phyloP scores from a whole-genome alignment of 2,329 filamentous ascomycete genomes.

The Xylariaceae sp. region DNA sequence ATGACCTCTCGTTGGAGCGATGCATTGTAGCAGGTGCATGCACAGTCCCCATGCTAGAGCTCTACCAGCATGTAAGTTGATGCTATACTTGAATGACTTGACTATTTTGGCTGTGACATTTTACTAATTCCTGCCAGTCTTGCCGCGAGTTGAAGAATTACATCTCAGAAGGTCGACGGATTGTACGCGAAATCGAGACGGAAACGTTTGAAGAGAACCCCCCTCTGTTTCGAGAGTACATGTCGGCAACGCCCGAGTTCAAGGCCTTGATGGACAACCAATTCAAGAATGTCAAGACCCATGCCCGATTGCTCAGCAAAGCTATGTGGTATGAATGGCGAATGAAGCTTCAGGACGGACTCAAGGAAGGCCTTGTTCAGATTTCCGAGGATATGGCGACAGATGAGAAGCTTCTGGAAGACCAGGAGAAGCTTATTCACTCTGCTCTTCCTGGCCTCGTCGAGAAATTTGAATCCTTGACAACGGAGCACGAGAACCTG shows the following conservation, averaged over 20 bases:
- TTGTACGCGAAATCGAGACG: conserved; percentile 84
- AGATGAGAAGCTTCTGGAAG: conserved; percentile 62
- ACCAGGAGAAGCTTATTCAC: conserved; percentile 65
- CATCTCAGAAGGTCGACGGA: conserved; percentile 84
- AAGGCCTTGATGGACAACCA: conserved; percentile 89
- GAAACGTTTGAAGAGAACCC: conserved; percentile 90
- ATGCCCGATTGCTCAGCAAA: conserved; percentile 84
- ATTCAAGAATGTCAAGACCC: conserved; percentile 94
- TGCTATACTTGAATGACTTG: conserved; percentile 1
- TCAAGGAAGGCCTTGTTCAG: conserved; percentile 73
- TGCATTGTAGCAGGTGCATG: conserved; percentile 86
- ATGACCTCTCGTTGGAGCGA: conserved; percentile 61
- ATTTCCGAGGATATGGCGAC: conserved; percentile 71
- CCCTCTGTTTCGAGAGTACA: conserved; percentile 84
- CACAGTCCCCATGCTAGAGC: conserved; percentile 84
- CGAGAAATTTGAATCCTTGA: conserved; percentile 56
- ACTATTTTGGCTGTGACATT: background rate
- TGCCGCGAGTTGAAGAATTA: conserved; percentile 96
- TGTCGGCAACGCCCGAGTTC: conserved; percentile 76
- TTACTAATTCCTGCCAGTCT: conserved; percentile 45
- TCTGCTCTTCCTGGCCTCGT: conserved; percentile 61
- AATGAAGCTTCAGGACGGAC: conserved; percentile 74
- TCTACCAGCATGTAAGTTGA: conserved; percentile 77
- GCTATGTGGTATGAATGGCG: conserved; percentile 99
- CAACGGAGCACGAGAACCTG: conserved; percentile 60